Evolutionary conservation across 345 rosid genomes (phyloP), one percentile per base, ranked within the genome.

Genomic region (Syzygium oleosum): DNA sequence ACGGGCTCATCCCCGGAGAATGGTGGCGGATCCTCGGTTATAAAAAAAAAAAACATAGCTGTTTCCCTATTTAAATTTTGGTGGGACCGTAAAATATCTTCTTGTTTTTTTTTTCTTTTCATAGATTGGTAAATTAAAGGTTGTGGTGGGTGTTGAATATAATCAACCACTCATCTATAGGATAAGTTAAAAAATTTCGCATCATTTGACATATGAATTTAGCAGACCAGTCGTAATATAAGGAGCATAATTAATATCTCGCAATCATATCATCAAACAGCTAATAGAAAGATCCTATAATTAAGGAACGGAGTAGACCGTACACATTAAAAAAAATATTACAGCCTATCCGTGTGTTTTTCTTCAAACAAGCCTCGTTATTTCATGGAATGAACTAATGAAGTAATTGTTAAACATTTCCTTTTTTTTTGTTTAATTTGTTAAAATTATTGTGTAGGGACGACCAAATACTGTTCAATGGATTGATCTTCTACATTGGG

Each of bases 401-500:
- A 31, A 68, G 3, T 19, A 68, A 68, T 38, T 34, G 1, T 17
- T 68, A 31, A 68, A 31, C 12, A 68, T 68, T 68, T 68, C 52
- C 53, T 87, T 87, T 56, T 63, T 55, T 38, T 43, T 43, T 43
- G 21, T 52, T 29, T 9, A 54, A 65, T 83, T 16, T 23, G 51
- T 23, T 1, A 29, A 29, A 52, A 54, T 56, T 12, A 2, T 58
- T 38, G 21, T 89, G 87, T 92, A 95, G 96, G 98, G 98, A 94
- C 85, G 96, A 96, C 90, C 98, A 96, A 84, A 96, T 96, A 52
- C 1, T 96, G 77, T 88, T 97, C 87, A 93, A 89, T 46, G 97
- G 94, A 55, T 15, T 94, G 68, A 29, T 97, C 16, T 87, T 93
- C 55, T 94, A 95, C 91, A 6, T 85, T 2, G 90, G 84, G 2